Percentiles rank a stretch among this genome's conserved stretches.
Conservation (phyloP, 345 rosid genomes). For the Nasturtium officinale region DNA sequence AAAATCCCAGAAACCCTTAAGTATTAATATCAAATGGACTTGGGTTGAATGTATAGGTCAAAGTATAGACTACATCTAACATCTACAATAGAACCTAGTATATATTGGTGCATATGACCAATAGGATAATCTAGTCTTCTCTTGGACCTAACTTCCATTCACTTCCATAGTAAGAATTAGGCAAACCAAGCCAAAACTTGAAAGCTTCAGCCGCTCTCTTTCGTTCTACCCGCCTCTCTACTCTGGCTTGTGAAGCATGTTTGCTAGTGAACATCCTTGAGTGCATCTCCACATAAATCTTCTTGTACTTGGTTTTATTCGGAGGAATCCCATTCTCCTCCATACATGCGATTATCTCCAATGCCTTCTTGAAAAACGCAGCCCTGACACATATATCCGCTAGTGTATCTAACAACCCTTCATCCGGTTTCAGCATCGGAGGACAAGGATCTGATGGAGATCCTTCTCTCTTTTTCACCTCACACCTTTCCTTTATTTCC, state of each 20-base stretch:
- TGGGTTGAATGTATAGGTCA: conserved; percentile 25
- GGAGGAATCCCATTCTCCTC: conserved; percentile 87
- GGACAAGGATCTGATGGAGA: conserved; percentile 33
- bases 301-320: conserved; percentile 83
- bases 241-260: conserved; percentile 89
- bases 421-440: conserved; percentile 71
- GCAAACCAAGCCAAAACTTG: conserved; percentile 95
- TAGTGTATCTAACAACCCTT: conserved; percentile 66
- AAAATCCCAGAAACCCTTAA: conserved; percentile 27
- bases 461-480: conserved; percentile 41
- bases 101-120: conserved; percentile 33
- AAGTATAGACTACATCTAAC: not conserved
- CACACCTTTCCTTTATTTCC: conserved; percentile 74
- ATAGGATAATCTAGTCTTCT: conserved; percentile 38
- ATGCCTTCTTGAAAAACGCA: conserved; percentile 85
- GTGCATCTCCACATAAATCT: conserved; percentile 91
- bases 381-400: conserved; percentile 93
- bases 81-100: conserved; percentile 37
- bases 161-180: conserved; percentile 84
- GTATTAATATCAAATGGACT: conserved; percentile 18
- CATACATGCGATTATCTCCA: conserved; percentile 91
- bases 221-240: conserved; percentile 70
- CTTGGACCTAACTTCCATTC: conserved; percentile 70
- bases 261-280: conserved; percentile 96
- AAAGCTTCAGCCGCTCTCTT: conserved; percentile 96